Evolutionary conservation across 179 eudicot species (phyloP).

Genomic region (Silene coronaria): DNA sequence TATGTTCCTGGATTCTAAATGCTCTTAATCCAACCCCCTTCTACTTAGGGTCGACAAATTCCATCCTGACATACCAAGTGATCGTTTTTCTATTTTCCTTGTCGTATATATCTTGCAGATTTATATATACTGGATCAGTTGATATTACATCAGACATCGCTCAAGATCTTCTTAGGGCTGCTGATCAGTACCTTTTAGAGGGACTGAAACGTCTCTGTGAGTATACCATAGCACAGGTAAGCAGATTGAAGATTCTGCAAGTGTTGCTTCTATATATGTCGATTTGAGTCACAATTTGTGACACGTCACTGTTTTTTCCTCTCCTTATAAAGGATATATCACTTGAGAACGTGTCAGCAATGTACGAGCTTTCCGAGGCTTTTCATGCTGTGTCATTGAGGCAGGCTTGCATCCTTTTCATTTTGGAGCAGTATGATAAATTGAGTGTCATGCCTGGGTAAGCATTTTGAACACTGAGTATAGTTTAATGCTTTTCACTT

Average conservation of each 20-base stretch:
- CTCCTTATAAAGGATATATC: conserved; percentile 48
- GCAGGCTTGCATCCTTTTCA: conserved; percentile 61
- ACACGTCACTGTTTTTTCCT: background rate
- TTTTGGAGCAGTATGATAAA: conserved; percentile 67
- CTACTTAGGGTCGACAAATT: background rate
- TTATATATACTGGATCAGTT: conserved; percentile 85
- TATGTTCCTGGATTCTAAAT: no score
- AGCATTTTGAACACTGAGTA: conserved; percentile 14
- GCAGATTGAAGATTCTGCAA: background rate
- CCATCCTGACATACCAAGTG: background rate
- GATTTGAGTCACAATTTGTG: no score
- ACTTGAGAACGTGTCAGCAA: conserved; percentile 55
- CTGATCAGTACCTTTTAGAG: conserved; percentile 88
- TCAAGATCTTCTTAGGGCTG: conserved; percentile 81
- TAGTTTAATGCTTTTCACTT: background rate
- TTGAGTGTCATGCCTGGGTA: conserved; percentile 58
- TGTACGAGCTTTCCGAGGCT: conserved; percentile 80
- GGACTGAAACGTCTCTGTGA: conserved; percentile 88
- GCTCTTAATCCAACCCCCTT: background rate
- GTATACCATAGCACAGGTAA: conserved; percentile 78
- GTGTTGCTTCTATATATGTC: conserved; percentile 1
- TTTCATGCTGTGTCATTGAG: conserved; percentile 64
- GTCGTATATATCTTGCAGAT: conserved; percentile 38
- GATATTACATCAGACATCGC: conserved; percentile 63
- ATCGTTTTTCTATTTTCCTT: background rate